phyloP scores from a whole-genome alignment of 345 rosid species.

The Hypericum perforatum region DNA sequence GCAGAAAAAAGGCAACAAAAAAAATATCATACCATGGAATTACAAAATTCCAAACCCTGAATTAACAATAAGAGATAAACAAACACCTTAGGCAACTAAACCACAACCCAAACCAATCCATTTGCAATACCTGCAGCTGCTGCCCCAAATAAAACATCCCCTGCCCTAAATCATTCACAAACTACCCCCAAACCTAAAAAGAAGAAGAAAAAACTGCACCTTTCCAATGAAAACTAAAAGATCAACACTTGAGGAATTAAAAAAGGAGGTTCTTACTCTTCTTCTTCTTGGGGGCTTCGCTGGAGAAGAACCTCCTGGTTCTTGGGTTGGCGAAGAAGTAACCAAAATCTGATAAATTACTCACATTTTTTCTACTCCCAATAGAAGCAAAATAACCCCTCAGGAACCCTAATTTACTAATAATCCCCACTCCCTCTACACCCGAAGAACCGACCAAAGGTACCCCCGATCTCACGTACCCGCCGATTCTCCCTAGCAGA shows the following conservation, averaged over 20 bases:
- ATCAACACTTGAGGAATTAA: not conserved
- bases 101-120: too few species aligned
- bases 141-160: too few species aligned
- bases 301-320: slow-evolving; percentile 51
- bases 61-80: too few species aligned
- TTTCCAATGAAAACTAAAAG: not conserved
- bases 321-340: slow-evolving; percentile 58
- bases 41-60: too few species aligned
- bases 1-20: too few species aligned
- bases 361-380: slow-evolving; percentile 27
- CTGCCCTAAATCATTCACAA: too few species aligned
- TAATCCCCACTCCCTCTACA: slow-evolving; percentile 12
- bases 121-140: too few species aligned
- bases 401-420: slow-evolving; percentile 36
- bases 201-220: not conserved
- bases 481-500: slow-evolving; percentile 7
- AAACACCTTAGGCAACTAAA: too few species aligned
- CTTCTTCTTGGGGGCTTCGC: slow-evolving; percentile 64
- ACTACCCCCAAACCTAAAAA: not conserved
- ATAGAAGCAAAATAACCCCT: slow-evolving; percentile 49
- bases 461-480: slow-evolving; percentile 16
- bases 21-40: too few species aligned
- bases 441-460: slow-evolving; percentile 3
- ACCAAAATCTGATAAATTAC: slow-evolving; percentile 35
- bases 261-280: slow-evolving; percentile 35